Conservation (phyloP, 176 grass and related monocot species). For the Alloteropsis semialata region DNA sequence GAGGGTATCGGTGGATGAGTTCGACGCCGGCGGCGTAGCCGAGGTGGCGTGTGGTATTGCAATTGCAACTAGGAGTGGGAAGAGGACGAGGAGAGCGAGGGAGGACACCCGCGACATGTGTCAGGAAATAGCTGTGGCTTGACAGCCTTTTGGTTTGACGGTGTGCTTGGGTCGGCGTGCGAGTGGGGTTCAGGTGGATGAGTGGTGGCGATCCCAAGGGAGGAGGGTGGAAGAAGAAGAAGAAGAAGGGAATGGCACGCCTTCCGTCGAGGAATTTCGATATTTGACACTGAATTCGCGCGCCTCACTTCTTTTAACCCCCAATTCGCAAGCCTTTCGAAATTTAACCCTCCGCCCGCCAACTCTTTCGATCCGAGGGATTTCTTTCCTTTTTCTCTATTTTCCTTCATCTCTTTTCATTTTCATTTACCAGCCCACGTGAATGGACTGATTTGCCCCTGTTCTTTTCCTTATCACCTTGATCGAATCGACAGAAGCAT, state of each 20-base stretch:
- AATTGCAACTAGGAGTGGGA: not conserved
- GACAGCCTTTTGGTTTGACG: not conserved
- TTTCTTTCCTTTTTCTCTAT: too few species aligned
- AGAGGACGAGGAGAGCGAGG: not conserved
- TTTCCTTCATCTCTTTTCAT: too few species aligned
- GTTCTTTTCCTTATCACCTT: too few species aligned
- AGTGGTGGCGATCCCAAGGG: not conserved
- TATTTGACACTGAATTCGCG: too few species aligned
- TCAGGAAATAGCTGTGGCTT: not conserved
- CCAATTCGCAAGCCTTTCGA: too few species aligned
- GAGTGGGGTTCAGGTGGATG: not conserved
- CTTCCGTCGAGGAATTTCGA: too few species aligned
- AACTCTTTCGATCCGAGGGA: too few species aligned
- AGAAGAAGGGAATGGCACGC: not conserved
- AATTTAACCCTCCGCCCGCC: too few species aligned
- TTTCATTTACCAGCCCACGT: too few species aligned
- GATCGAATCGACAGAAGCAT: too few species aligned
- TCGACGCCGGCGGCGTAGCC: not conserved
- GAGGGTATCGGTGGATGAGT: not conserved
- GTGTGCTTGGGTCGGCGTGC: not conserved
- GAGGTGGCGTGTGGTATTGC: not conserved
- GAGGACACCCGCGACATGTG: not conserved
- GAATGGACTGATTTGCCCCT: too few species aligned
- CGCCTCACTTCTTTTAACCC: too few species aligned
- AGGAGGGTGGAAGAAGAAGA: not conserved